Evolutionary conservation across 805 yeast species (phyloP).

Genomic region (Wickerhamomyces hampshirensis): DNA sequence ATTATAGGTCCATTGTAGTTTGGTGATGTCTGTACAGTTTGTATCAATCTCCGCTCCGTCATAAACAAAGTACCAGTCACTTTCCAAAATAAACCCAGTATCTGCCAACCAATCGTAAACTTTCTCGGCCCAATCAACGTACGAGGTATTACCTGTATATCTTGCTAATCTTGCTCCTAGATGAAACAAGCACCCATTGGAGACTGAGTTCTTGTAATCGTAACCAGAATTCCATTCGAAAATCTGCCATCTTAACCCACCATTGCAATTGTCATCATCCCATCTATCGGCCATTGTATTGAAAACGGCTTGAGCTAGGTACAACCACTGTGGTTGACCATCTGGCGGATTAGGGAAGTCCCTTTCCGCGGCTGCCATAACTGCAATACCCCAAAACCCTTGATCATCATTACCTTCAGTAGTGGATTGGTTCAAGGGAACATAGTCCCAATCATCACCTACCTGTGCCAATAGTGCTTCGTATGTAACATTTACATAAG

Average conservation of each 20-base stretch:
- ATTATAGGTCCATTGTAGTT: constrained; percentile 70
- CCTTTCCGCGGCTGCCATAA: constrained; percentile 78
- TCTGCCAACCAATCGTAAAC: constrained; percentile 74
- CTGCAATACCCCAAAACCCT: constrained; percentile 89
- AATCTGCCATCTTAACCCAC: constrained; percentile 92
- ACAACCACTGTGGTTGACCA: constrained; percentile 65
- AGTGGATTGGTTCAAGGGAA: constrained; percentile 75
- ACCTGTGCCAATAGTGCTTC: constrained; percentile 60
- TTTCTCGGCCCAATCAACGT: constrained; percentile 66
- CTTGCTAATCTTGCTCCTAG: constrained; percentile 81
- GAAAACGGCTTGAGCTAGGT: constrained; percentile 77
- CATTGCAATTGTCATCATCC: constrained; percentile 60
- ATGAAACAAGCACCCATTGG: constrained; percentile 80
- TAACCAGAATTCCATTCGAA: constrained; percentile 86
- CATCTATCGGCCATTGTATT: constrained; percentile 80
- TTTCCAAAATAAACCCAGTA: constrained; percentile 36
- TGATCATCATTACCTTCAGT: constrained; percentile 94
- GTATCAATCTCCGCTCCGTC: constrained; percentile 52
- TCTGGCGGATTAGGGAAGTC: constrained; percentile 69
- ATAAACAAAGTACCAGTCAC: constrained; percentile 41
- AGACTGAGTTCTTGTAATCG: constrained; percentile 79
- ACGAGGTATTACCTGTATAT: constrained; percentile 67
- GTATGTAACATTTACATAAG: constrained; percentile 51
- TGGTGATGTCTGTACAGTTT: constrained; percentile 48
- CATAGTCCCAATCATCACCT: constrained; percentile 59